Evolutionary conservation across 148 eudicot genomes (phyloP), one percentile per base, ranked within the genome.

Genomic region (Rhododendron vialii): DNA sequence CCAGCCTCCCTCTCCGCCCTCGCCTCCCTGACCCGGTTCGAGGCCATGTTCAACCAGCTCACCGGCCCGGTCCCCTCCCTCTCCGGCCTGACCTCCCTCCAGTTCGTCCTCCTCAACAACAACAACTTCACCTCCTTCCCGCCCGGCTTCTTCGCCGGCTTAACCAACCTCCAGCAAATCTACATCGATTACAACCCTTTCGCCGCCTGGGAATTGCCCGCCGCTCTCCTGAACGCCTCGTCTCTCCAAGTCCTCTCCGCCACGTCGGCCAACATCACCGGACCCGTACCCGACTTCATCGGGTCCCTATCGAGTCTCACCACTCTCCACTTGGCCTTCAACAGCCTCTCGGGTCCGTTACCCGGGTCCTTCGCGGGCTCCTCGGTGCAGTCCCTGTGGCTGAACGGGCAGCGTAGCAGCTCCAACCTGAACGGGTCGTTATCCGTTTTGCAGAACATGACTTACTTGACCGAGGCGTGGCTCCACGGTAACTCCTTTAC

Each of bases 31-130:
- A 83, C 88, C 81, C 88, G 90, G 38, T 87, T 96, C 41, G 99
- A 96, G 88, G 85, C 92, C 13, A 89, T 86, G 87, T 9, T 0
- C 28, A 96, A 94, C 78, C 8, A 67, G n/a, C 84, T 96, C 83
- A 76, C 86, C 38, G 99, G 98, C 10, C 36, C 92, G 1, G 61
- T 96, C 8, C 98, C 99, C 81, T 94, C 93, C 86, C 78, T 96
- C 0, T 73, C 91, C 67, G 94, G 98, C 71, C 85, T 96, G 65
- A 73, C 81, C 55, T 86, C 89, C 22, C 91, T 96, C 50, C 92
- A 90, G 83, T 81, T 77, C 20, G 75, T 96, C 7, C 85, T 87
- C 18, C 86, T 95, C 35, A 87, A 75, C 85, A 80, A 84, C 76
- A 95, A 95, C 83, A 85, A 84, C 5, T 96, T 96, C 85, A 50